Base-by-base conservation (phyloP, 176 grass and related monocot species). In the Alloteropsis semialata region DNA sequence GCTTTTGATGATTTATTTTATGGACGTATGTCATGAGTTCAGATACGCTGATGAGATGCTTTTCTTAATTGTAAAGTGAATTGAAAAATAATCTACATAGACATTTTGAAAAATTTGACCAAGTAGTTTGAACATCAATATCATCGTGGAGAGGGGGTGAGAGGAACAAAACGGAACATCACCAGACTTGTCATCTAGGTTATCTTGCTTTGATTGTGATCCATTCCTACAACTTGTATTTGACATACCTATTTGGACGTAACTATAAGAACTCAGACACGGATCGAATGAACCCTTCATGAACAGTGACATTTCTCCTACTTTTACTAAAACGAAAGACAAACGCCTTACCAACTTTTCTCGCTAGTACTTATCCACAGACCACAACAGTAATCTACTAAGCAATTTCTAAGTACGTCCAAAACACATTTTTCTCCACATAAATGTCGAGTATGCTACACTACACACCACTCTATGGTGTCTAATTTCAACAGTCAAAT, bases 111-210 rank as follows among this genome's bases (percentile, higher is more conserved):
- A 45, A 1, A 18, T 37, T 69, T 69, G 41, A 28, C 76, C 28
- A 33, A 36, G 53, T 76, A 36, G 82, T 89, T 89, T 77, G 34
- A 63, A 81, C 72, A 85, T 85, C 71, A 29, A 3, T 63, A 29
- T 76, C 82, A 76, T 70, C 18, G 34, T 37, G 29, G 33, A 80
- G 13, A 42, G 33, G 14, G 25, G 19, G 75, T 68, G n/a, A 48
- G 50, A 42, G 44, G 33, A 28, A 80, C 46, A 43, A 39, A 69
- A 84, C 19, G 12, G 32, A 81, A 51, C 82, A 62, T 69, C 21
- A 81, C 36, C n/a, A n/a, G 43, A 43, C 71, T 76, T 85, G 77
- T 6, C 74, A 53, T 81, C 55, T 1, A 62, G 58, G 64, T 36
- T 73, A 76, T 81, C 62, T 54, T 34, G 63, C 22, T 76, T 55